Base-by-base conservation (phyloP, 2,329 filamentous ascomycete species). In the Talaromyces piceae region DNA sequence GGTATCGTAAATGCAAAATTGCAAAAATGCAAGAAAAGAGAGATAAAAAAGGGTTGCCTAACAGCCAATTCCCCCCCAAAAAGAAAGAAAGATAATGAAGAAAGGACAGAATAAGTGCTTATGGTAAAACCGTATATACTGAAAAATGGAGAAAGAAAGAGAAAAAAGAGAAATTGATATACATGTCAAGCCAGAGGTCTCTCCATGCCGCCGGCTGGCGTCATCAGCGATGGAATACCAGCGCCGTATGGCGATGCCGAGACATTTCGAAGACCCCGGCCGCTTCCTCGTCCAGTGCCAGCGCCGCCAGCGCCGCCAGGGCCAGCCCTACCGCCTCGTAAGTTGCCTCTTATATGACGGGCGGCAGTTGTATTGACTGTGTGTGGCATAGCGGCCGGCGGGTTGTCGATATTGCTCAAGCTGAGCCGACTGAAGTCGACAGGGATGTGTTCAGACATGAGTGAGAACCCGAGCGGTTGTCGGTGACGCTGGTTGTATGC, bases 171-270 rank as follows among this genome's bases (percentile, higher is more conserved):
- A 37, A 20, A 37, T 9, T 1, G 7, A 8, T 18, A 11, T 45
- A 31, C 16, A 25, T 33, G 8, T 43, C 59, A 70, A 12, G 67
- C 69, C 49, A 70, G 60, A 47, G 67, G 68, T 46, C 67, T 63
- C 54, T 70, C 68, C 45, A 70, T 53, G 55, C 65, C 66, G n/a
- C 67, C 54, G 5, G 67, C 58, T 22, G 60, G 63, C 5, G 61
- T 59, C 45, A 68, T 57, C n/a, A 67, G 56, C 3, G 61, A 58
- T 6, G 54, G 58, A 9, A 47, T 46, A 27, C 31, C 47, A 51
- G 63, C 58, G 18, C 52, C 56, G 55, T 64, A 66, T 11, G 63
- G 56, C 7, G 59, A 52, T 3, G 59, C 60, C 20, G 49, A 41
- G 9, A 57, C 61, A 46, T 60, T 59, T 51, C 56, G 54, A 12